phyloP scores from a whole-genome alignment of 805 yeast genomes.

The Pichia kluyveri region DNA sequence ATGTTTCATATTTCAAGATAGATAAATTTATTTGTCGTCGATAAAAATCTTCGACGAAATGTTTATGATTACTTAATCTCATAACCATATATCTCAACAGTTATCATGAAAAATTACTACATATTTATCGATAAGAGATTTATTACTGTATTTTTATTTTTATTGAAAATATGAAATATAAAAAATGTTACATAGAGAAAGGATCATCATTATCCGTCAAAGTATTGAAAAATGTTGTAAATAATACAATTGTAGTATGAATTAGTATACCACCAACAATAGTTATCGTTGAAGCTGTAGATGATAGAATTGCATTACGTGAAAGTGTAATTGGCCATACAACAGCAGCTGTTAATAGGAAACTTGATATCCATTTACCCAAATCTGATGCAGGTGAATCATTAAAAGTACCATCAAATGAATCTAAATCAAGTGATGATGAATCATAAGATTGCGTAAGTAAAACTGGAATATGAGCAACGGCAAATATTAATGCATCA shows the following conservation, averaged over 20 bases:
- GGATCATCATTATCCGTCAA: slow-evolving; percentile 30
- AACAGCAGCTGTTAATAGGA: slow-evolving; percentile 66
- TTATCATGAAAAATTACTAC: too few species aligned
- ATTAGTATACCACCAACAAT: slow-evolving; percentile 77
- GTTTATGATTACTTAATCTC: too few species aligned
- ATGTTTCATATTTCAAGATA: too few species aligned
- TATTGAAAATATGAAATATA: too few species aligned
- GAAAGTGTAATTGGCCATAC: slow-evolving; percentile 66
- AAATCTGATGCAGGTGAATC: slow-evolving; percentile 48
- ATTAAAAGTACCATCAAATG: neutral
- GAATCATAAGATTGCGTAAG: slow-evolving; percentile 35
- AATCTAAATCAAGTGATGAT: neutral
- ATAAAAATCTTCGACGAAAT: too few species aligned
- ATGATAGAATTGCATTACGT: slow-evolving; percentile 65
- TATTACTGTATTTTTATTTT: neutral
- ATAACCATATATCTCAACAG: too few species aligned
- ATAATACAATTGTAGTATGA: slow-evolving; percentile 74
- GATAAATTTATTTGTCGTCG: too few species aligned
- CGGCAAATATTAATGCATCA: slow-evolving; percentile 50
- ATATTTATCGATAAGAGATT: too few species aligned
- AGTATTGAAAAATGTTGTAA: slow-evolving; percentile 68
- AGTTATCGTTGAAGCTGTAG: slow-evolving; percentile 67
- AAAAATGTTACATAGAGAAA: slow-evolving; percentile 9
- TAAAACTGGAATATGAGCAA: slow-evolving; percentile 69
- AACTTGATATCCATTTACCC: slow-evolving; percentile 73